Evolutionary conservation across 768 basidiomycete genomes (phyloP).

Genomic region (Termitomyces sp.): DNA sequence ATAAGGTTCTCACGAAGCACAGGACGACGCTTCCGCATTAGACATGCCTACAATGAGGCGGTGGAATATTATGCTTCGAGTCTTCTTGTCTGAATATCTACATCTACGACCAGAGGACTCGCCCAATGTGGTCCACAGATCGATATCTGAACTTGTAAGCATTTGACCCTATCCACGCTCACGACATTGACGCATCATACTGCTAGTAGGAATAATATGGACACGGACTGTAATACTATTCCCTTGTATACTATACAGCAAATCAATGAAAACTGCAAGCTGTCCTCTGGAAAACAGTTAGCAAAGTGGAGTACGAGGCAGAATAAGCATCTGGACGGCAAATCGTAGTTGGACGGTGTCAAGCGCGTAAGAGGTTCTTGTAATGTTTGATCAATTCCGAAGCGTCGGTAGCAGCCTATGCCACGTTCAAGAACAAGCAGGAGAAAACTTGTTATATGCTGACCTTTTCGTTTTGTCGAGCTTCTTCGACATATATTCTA

Average conservation of each 20-base stretch:
- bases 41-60: slow-evolving; percentile 80
- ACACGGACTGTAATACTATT: neutral
- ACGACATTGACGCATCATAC: neutral
- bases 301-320: neutral
- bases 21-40: slow-evolving; percentile 90
- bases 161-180: neutral
- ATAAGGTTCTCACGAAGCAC: neutral
- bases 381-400: slow-evolving; percentile 28
- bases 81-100: slow-evolving; percentile 90
- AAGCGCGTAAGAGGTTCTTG: slow-evolving; percentile 23
- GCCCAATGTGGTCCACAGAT: slow-evolving; percentile 25
- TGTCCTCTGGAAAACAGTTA: neutral
- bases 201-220: slow-evolving; percentile 16
- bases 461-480: slow-evolving; percentile 31
- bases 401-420: slow-evolving; percentile 28
- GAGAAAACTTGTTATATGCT: slow-evolving; percentile 4
- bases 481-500: slow-evolving; percentile 26
- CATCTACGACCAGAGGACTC: slow-evolving; percentile 48
- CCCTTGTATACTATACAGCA: slow-evolving; percentile 6
- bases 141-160: slow-evolving; percentile 44
- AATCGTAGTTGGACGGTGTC: neutral
- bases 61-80: slow-evolving; percentile 85
- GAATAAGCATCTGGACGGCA: neutral
- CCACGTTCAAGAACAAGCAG: neutral
- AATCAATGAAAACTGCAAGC: neutral